These are phyloP conservation scores for Verticillium albo-atrum DNA, from an alignment of 2,329 filamentous ascomycete species.

Conservation along the genomic window DNA sequence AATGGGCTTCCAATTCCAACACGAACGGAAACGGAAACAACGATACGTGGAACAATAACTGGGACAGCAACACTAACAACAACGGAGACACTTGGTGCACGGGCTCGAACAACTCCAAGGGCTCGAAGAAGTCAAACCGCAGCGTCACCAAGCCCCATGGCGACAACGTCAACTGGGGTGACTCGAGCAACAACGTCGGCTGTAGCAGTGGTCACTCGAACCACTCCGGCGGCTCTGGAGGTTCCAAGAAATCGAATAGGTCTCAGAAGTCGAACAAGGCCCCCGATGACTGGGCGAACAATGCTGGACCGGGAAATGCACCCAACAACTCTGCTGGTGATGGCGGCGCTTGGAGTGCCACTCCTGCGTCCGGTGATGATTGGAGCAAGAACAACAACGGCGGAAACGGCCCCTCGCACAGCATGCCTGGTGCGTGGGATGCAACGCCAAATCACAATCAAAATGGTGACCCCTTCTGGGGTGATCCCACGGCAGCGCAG, in stretches of 20 bases:
- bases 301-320: slow-evolving; percentile 2
- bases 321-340: neutral
- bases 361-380: neutral
- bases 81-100: neutral
- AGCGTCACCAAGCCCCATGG: neutral
- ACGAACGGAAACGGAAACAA: slow-evolving; percentile 7
- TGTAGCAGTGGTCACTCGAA: slow-evolving; percentile 5
- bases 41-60: slow-evolving; percentile 9
- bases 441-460: neutral
- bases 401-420: slow-evolving; percentile 1
- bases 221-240: slow-evolving; percentile 7
- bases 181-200: slow-evolving; percentile 2
- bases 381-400: neutral
- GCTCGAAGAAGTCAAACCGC: slow-evolving; percentile 2
- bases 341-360: slow-evolving; percentile 3
- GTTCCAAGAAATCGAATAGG: slow-evolving; percentile 1
- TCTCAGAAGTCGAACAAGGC: slow-evolving; percentile 4
- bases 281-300: neutral
- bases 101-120: slow-evolving; percentile 5
- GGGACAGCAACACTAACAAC: neutral
- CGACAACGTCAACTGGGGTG: slow-evolving; percentile 1
- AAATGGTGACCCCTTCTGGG: slow-evolving; percentile 3
- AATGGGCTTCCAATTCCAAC: neutral
- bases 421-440: slow-evolving; percentile 13
- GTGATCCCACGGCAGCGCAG: slow-evolving; percentile 7